Evolutionary conservation across 2,329 filamentous ascomycete genomes (phyloP).

Genomic region (Fusarium anguioides): DNA sequence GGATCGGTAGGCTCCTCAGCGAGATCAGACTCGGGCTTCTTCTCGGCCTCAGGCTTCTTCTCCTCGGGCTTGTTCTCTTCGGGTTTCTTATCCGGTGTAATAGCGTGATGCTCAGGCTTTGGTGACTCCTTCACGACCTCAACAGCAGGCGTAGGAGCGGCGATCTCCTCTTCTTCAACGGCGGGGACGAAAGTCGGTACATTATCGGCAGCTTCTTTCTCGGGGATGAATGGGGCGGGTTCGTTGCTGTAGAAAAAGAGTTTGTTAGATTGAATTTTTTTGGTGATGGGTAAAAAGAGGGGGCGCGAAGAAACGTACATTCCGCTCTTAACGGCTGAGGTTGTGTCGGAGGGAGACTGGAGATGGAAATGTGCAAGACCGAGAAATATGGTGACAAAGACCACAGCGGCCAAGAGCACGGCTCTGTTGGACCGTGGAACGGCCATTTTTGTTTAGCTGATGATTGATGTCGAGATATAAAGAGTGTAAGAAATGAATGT

Average conservation of each 20-base stretch:
- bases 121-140: constrained; percentile 2
- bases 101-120: not conserved
- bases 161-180: constrained; percentile 13
- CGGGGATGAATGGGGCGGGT: constrained; percentile 23
- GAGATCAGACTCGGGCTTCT: not conserved
- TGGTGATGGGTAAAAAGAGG: not conserved
- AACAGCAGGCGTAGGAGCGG: not conserved
- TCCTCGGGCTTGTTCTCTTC: not conserved
- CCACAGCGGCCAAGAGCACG: constrained; percentile 23
- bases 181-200: constrained; percentile 13
- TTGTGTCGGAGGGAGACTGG: constrained; percentile 12
- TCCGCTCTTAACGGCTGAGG: constrained; percentile 1
- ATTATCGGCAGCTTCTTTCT: constrained; percentile 21
- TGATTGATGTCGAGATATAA: not conserved
- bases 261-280: not conserved
- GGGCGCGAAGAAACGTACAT: not conserved
- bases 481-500: constrained; percentile 1
- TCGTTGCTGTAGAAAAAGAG: not conserved
- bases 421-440: constrained; percentile 26
- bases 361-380: constrained; percentile 29
- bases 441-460: constrained; percentile 8
- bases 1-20: constrained; percentile 15
- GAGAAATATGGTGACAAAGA: constrained; percentile 28
- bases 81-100: not conserved
- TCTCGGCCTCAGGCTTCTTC: not conserved